Evolutionary conservation across 2,329 filamentous ascomycete species (phyloP).

Genomic region (Pseudogymnoascus sp.): DNA sequence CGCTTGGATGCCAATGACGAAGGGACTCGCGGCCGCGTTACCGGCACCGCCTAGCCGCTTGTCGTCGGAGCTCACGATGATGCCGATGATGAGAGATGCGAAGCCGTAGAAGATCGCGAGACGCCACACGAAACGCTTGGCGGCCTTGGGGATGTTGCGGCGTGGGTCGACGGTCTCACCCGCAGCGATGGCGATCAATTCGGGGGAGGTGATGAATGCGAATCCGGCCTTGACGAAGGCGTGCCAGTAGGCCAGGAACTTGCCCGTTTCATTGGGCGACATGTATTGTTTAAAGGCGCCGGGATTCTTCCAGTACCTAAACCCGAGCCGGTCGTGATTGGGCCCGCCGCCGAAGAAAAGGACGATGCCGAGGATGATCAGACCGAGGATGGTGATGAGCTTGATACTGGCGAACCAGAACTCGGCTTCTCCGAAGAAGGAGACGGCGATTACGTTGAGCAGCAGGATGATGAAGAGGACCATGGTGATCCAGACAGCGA

Average conservation of each 20-base stretch:
- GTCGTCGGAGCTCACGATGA: conserved; percentile 57
- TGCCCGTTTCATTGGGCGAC: conserved; percentile 37
- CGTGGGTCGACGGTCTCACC: conserved; percentile 58
- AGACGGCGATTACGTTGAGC: conserved; percentile 50
- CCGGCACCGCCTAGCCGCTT: conserved; percentile 43
- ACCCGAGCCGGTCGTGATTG: conserved; percentile 41
- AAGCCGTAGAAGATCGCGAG: conserved; percentile 55
- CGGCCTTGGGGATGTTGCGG: conserved; percentile 58
- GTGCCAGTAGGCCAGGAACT: conserved; percentile 51
- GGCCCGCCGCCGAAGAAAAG: conserved; percentile 50
- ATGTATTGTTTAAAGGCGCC: conserved; percentile 34
- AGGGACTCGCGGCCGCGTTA: conserved; percentile 39
- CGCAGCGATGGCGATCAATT: conserved; percentile 52
- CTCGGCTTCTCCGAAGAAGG: conserved; percentile 52
- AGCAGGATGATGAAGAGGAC: conserved; percentile 45
- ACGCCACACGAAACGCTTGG: conserved; percentile 50
- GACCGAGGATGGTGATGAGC: conserved; percentile 49
- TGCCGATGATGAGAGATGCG: conserved; percentile 49
- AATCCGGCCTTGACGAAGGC: conserved; percentile 39
- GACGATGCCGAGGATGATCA: conserved; percentile 48
- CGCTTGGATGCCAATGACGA: conserved; percentile 52
- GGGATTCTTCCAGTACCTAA: conserved; percentile 39
- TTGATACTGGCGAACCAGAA: conserved; percentile 56
- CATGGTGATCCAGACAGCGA: conserved; percentile 53
- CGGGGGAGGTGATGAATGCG: conserved; percentile 51